These are phyloP conservation scores for Ascochyta clinopodiicola DNA, from an alignment of 2,329 filamentous ascomycete species.

Conservation along the genomic window DNA sequence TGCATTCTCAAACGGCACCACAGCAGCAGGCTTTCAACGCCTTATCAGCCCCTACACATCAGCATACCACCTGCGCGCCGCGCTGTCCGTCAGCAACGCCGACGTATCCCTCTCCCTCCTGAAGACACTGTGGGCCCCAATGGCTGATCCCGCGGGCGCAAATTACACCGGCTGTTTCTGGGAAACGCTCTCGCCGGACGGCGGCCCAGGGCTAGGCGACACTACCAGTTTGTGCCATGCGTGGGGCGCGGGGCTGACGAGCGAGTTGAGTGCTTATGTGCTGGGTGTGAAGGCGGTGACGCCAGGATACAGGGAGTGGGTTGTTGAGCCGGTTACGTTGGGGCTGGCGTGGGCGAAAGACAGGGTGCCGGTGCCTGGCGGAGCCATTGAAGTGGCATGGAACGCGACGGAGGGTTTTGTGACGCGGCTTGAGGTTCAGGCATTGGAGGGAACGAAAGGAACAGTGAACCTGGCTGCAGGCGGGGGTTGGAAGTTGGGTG, in stretches of 20 bases:
- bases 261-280: constrained; percentile 40
- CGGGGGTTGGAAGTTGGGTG: too few species aligned
- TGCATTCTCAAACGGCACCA: constrained; percentile 23
- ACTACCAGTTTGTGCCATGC: constrained; percentile 45
- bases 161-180: constrained; percentile 44
- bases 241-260: constrained; percentile 45
- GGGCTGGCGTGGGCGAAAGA: constrained; percentile 14
- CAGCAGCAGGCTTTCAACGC: constrained; percentile 19
- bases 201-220: constrained; percentile 32
- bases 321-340: constrained; percentile 11
- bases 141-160: constrained; percentile 27
- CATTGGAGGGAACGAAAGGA: too few species aligned
- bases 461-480: too few species aligned
- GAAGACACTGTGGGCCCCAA: constrained; percentile 26
- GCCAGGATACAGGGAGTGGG: constrained; percentile 16
- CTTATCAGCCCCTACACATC: constrained; percentile 40
- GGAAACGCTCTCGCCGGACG: constrained; percentile 35
- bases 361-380: constrained; percentile 10
- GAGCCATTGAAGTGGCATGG: constrained; percentile 12
- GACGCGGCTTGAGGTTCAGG: too few species aligned
- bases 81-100: constrained; percentile 17
- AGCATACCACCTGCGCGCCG: constrained; percentile 42
- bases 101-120: constrained; percentile 5
- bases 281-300: constrained; percentile 26
- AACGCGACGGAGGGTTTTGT: constrained; percentile 17